Percentiles rank a stretch among this genome's conserved stretches.
Conservation (phyloP, 305 asterid genomes). For the Coffea humblotiana region DNA sequence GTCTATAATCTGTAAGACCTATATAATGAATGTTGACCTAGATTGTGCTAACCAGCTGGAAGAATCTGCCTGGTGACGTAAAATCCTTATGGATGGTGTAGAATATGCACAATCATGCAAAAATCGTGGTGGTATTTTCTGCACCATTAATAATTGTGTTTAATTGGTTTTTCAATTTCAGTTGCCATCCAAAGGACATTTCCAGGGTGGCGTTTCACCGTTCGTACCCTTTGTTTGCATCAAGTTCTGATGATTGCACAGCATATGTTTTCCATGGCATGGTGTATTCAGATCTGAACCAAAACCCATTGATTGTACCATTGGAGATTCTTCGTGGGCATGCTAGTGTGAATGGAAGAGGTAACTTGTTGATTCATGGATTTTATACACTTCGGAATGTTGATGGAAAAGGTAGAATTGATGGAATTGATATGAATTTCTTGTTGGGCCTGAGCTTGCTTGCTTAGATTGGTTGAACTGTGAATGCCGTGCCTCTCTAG, state of each 20-base stretch:
- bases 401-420: not conserved
- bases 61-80: not conserved
- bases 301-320: constrained; percentile 85
- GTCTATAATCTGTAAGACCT: not conserved
- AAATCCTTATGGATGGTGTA: no score
- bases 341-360: constrained; percentile 70
- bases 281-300: constrained; percentile 92
- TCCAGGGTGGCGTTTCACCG: constrained; percentile 79
- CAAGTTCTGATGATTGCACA: constrained; percentile 92
- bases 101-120: not conserved
- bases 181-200: constrained; percentile 83
- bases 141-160: not conserved
- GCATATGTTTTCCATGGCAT: constrained; percentile 87
- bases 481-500: not conserved
- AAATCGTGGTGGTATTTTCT: not conserved
- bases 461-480: not conserved
- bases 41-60: not conserved
- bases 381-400: not conserved
- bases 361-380: constrained; percentile 28
- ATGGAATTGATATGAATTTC: not conserved
- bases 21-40: not conserved
- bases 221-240: constrained; percentile 87
- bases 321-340: constrained; percentile 92
- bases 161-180: constrained; percentile 30
- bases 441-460: not conserved